Evolutionary conservation across 176 grass and related monocot species (phyloP).

Genomic region (Chloris gayana): DNA sequence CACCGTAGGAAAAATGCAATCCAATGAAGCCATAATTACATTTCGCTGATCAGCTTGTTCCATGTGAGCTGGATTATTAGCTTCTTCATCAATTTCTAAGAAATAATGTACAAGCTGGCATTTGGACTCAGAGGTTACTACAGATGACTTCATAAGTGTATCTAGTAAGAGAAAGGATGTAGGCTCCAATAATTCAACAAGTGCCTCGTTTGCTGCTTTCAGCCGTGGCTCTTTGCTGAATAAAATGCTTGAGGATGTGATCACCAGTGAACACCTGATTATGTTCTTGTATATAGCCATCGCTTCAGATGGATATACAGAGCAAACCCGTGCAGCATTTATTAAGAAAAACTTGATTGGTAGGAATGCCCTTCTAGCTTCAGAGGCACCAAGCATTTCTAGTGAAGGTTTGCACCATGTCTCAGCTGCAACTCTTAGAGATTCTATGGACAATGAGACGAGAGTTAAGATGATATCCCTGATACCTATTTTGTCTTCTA

Average conservation of each 20-base stretch:
- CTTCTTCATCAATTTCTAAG: slow-evolving; percentile 51
- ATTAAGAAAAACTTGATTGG: slow-evolving; percentile 97
- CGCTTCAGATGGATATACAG: slow-evolving; percentile 67
- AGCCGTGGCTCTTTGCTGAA: slow-evolving; percentile 68
- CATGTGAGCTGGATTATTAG: slow-evolving; percentile 26
- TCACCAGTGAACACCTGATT: slow-evolving; percentile 57
- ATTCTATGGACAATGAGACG: slow-evolving; percentile 65
- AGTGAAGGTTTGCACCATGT: slow-evolving; percentile 42
- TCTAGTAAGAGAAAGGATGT: slow-evolving; percentile 72
- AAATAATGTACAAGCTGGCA: slow-evolving; percentile 68
- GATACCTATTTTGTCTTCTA: slow-evolving; percentile 62
- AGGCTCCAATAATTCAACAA: slow-evolving; percentile 81
- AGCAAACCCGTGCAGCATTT: slow-evolving; percentile 89
- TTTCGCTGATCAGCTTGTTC: slow-evolving; percentile 42
- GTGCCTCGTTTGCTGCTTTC: slow-evolving; percentile 70
- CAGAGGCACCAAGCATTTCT: slow-evolving; percentile 51
- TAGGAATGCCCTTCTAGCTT: slow-evolving; percentile 88
- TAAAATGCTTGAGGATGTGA: slow-evolving; percentile 67
- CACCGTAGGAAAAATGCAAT: slow-evolving; percentile 56
- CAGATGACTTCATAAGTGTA: slow-evolving; percentile 70
- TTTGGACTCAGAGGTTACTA: slow-evolving; percentile 54
- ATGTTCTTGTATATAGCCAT: slow-evolving; percentile 61
- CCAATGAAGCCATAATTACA: slow-evolving; percentile 40
- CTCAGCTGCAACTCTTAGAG: slow-evolving; percentile 63
- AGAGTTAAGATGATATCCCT: slow-evolving; percentile 71